Base-by-base conservation (phyloP, 2,329 filamentous ascomycete genomes). In the Dactylellina parvicollis region DNA sequence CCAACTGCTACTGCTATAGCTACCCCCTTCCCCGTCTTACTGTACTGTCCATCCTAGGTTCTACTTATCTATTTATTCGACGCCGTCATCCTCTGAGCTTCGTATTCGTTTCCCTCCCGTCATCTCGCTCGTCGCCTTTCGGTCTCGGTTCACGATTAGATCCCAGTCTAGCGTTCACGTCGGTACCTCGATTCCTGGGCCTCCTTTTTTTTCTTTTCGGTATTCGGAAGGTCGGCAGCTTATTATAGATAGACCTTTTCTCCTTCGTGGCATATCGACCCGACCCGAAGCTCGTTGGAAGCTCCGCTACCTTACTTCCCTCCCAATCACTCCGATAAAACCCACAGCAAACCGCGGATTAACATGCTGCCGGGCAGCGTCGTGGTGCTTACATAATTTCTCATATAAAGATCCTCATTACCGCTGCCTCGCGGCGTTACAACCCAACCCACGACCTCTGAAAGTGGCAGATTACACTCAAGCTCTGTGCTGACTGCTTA, bases 401-500 rank as follows among this genome's bases (percentile, higher is more conserved):
- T 14, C 12, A 5, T 34, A 16, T 50, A n/a, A 8, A 28, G n/a
- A 3, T 49, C 12, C 20, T 38, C 30, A 24, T 54, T 38, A 54
- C 49, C 49, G 49, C n/a, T 38, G 14, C 30, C 32, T 54, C 49
- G 32, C 49, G 49, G 49, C 30, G n/a, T n/a, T n/a, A n/a, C n/a
- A 14, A 38, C 12, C 34, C 10, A 30, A 8, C n/a, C n/a, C n/a
- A n/a, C n/a, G n/a, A n/a, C n/a, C n/a, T n/a, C n/a, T n/a, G n/a
- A n/a, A n/a, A n/a, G n/a, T n/a, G n/a, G n/a, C n/a, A n/a, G n/a
- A n/a, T n/a, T n/a, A n/a, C n/a, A n/a, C n/a, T n/a, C n/a, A n/a
- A n/a, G n/a, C n/a, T n/a, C n/a, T n/a, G n/a, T n/a, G n/a, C n/a
- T n/a, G n/a, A n/a, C n/a, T n/a, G n/a, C n/a, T n/a, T n/a, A n/a